Base-by-base conservation (phyloP, 768 basidiomycete genomes). In the Russula foetens region DNA sequence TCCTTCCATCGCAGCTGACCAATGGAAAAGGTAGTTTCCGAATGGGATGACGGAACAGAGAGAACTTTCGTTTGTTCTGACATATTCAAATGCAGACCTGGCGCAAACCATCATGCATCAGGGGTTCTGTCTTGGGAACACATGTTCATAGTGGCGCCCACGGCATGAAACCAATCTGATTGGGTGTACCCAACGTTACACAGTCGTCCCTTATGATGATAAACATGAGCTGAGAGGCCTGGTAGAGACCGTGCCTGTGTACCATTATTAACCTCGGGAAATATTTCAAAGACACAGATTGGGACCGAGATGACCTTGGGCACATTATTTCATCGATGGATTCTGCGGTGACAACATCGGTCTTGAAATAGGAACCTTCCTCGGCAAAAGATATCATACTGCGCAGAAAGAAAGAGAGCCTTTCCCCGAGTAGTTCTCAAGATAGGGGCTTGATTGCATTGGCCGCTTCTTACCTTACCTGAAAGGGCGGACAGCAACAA, bases 391-490 rank as follows among this genome's bases (percentile, higher is more conserved):
- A 50, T 43, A 58, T 49, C 49, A 47, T 14, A 35, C 14, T 46
- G 44, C 44, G 44, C 53, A 33, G 53, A 45, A 53, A 35, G 35
- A 35, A 53, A 33, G 15, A 55, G 54, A 55, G 17, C 3, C 44
- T 43, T 56, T 38, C 33, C 21, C 23, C 24, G 21, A n/a, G 21
- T 50, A 44, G 56, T 62, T 62, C 56, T 48, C 29, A 19, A 62
- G 61, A 62, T 62, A 62, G 61, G 61, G 61, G 61, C 56, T 53
- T 58, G 60, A 62, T 62, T 58, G 51, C 45, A 62, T 62, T 62
- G 21, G 7, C 23, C 24, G 61, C 56, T 62, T 62, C 60, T 62
- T 33, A n/a, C 45, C 60, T 62, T 33, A n/a, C 45, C 51, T 33
- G 38, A 62, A 62, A n/a, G 17, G 60, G 55, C 35, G 45, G n/a